Evolutionary conservation across 2,329 filamentous ascomycete species (phyloP), one percentile per base, ranked within the genome.

Genomic region (Lasiodiplodia gonubiensis): DNA sequence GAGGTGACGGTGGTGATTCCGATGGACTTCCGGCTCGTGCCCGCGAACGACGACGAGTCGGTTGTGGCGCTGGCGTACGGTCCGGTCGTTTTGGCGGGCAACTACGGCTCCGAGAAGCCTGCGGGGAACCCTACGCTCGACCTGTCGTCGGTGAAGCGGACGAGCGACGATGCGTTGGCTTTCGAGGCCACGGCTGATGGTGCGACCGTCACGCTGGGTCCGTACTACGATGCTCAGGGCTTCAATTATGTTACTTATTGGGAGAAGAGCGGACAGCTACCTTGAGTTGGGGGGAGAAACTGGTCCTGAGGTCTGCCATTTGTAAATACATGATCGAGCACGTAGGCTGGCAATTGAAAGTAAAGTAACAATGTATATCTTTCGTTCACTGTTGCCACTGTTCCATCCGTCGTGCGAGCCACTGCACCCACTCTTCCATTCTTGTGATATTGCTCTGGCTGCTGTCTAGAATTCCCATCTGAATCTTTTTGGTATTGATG

Each of bases 31-130:
- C 76, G 78, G 5, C 77, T 77, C 0, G 71, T 86, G 1, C 68
- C 78, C 0, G 81, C 84, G n/a, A 85, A 85, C 66, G 84, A 86
- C 64, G 77, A 85, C 37, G 54, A 72, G 3, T 73, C 60, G 3
- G 67, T 85, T 1, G 83, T 80, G 2, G 83, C 84, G 0, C 54
- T 85, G 12, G 81, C 82, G 0, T 86, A 80, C 64, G 84, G 84
- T 0, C 84, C 83, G 0, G 78, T 79, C 0, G 72, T 85, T 4
- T 70, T 86, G 18, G 74, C 78, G 1, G 84, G 80, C 0, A 81
- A 85, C 67, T 85, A 85, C 64, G 82, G 82, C 0, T 67, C 57
- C 21, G 51, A 52, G 16, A 64, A 52, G 27, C 53, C 73, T 2
- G 67, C 53, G 7, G 18, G 68, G 0, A 70, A 64, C 27, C 73